These are phyloP conservation scores for Sistotremastrum niveocremeum DNA, from an alignment of 768 basidiomycete genomes.

Conservation along the genomic window DNA sequence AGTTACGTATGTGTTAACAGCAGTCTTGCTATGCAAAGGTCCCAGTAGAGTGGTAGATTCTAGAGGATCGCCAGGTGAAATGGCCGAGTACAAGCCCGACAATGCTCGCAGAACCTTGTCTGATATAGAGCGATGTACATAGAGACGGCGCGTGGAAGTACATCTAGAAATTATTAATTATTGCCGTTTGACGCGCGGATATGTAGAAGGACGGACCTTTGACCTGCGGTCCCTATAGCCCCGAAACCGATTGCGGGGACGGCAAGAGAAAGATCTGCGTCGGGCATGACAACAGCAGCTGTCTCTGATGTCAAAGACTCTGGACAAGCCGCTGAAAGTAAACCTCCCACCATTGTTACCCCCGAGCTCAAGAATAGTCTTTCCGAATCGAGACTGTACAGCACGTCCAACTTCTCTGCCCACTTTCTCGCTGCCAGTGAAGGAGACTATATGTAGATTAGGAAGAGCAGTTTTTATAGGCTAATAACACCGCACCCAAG, in stretches of 20 bases:
- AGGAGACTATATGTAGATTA: slow-evolving; percentile 49
- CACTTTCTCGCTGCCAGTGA: slow-evolving; percentile 86
- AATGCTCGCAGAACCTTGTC: slow-evolving; percentile 63
- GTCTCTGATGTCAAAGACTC: slow-evolving; percentile 2
- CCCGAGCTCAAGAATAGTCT: slow-evolving; percentile 81
- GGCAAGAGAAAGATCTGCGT: slow-evolving; percentile 84
- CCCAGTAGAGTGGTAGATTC: slow-evolving; percentile 62
- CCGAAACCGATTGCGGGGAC: slow-evolving; percentile 89
- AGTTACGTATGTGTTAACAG: slow-evolving; percentile 48
- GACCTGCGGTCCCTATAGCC: slow-evolving; percentile 69
- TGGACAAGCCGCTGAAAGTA: not conserved
- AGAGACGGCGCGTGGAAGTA: slow-evolving; percentile 84
- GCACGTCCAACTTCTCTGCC: slow-evolving; percentile 79
- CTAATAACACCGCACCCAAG: slow-evolving; percentile 38
- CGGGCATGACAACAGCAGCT: slow-evolving; percentile 89
- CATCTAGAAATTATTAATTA: slow-evolving; percentile 25
- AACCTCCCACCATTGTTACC: slow-evolving; percentile 76
- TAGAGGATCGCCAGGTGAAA: slow-evolving; percentile 81
- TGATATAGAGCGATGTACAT: slow-evolving; percentile 74
- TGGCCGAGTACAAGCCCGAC: slow-evolving; percentile 52
- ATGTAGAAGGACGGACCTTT: slow-evolving; percentile 14
- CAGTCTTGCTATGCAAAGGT: slow-evolving; percentile 65
- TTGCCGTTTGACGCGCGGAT: slow-evolving; percentile 22
- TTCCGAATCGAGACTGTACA: slow-evolving; percentile 82
- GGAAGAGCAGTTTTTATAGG: not conserved